Base-by-base conservation (phyloP, 2,329 filamentous ascomycete genomes). In the Cordyceps militaris region DNA sequence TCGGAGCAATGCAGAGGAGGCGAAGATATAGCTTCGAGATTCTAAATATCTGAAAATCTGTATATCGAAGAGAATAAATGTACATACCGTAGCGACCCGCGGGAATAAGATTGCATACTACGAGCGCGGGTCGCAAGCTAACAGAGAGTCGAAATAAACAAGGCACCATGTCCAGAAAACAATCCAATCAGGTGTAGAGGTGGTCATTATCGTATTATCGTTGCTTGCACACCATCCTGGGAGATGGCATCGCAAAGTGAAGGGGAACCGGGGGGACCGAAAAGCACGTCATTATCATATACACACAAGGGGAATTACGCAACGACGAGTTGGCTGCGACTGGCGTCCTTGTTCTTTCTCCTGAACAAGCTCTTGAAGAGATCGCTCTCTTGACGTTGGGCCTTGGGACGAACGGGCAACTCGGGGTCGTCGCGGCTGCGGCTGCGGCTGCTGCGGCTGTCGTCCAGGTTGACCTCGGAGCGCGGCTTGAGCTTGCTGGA, bases 351-450 rank as follows among this genome's bases (percentile, higher is more conserved):
- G 23, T 76, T 73, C 68, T 79, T 79, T 70, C 80, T 82, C 73
- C 79, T 81, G 66, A 85, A 84, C 58, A 84, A 62, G 3, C 75
- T 70, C 72, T 83, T 84, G 61, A 85, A 74, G 79, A 84, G 80
- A 65, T 77, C 83, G 42, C 65, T 70, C 54, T 67, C 67, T 64
- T 74, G 76, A 60, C 73, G 72, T 63, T 78, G 74, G 61, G 73
- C 74, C 67, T 78, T 80, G 10, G 76, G 74, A 42, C 75, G 70
- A n/a, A 79, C 61, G 2, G 76, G 73, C 30, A 72, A 56, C n/a
- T 74, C 71, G 49, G 73, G 62, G 34, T 69, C 73, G 51, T 73
- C 73, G 65, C 61, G 73, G 68, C 63, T 62, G 54, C 67, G 62
- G 16, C 40, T 26, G 21, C 54, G 44, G 34, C 66, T 58, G 62